Percentiles rank a stretch among this genome's conserved stretches.
phyloP scores from a whole-genome alignment of 495 filamentous ascomycete species.

The Apodospora peruviana region DNA sequence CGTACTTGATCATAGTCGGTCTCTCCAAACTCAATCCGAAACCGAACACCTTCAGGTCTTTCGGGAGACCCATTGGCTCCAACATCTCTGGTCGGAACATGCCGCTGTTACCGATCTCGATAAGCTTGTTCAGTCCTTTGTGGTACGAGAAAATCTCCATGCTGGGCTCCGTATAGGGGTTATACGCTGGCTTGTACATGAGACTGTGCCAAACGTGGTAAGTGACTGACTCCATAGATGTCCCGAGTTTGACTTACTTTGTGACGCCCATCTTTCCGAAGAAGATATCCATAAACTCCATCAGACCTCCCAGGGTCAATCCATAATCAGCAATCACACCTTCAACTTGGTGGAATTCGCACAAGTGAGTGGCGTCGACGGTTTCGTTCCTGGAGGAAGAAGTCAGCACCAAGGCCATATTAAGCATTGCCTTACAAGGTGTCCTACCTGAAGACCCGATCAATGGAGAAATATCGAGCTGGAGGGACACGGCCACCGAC shows the following conservation, averaged over 20 bases:
- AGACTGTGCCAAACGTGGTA: background rate
- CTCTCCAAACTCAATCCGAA: slow-evolving; percentile 88
- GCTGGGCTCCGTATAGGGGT: slow-evolving; percentile 95
- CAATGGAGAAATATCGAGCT: slow-evolving; percentile 93
- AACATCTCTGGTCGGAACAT: slow-evolving; percentile 99
- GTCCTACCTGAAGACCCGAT: slow-evolving; percentile 68
- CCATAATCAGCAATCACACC: slow-evolving; percentile 96
- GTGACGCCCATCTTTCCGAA: slow-evolving; percentile 93
- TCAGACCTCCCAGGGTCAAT: slow-evolving; percentile 83
- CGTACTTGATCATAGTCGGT: slow-evolving; percentile 97
- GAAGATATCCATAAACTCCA: slow-evolving; percentile 96
- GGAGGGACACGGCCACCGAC: slow-evolving; percentile 52
- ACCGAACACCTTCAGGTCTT: slow-evolving; percentile 82
- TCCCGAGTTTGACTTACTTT: slow-evolving; percentile 22
- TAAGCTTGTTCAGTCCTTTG: slow-evolving; percentile 80
- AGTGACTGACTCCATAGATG: background rate
- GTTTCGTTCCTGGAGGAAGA: slow-evolving; percentile 53
- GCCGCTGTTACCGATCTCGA: slow-evolving; percentile 95
- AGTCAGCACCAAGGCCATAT: background rate
- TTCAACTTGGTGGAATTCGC: slow-evolving; percentile 98
- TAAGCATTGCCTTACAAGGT: background rate
- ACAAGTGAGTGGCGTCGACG: slow-evolving; percentile 92
- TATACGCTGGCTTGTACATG: slow-evolving; percentile 67
- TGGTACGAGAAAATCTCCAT: slow-evolving; percentile 97
- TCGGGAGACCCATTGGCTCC: slow-evolving; percentile 71